These are phyloP conservation scores for Blastocystis sp. DNA, from an alignment of 352 stramenopile species.

Conservation along the genomic window DNA sequence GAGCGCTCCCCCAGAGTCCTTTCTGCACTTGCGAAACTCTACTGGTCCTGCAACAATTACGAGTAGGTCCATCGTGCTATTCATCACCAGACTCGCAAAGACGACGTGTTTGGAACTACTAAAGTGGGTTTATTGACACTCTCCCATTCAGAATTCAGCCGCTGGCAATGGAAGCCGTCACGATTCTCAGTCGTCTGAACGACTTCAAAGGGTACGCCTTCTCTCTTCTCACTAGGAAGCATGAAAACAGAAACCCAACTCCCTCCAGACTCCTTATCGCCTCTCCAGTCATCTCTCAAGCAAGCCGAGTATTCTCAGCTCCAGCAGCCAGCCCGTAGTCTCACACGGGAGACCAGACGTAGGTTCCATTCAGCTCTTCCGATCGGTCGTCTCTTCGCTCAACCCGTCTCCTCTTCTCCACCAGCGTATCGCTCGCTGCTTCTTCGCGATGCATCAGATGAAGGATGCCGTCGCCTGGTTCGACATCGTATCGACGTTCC, in stretches of 20 bases:
- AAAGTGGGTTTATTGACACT: background rate
- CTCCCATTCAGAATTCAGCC: background rate
- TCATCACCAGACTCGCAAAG: background rate
- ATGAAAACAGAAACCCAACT: background rate
- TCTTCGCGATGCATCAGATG: background rate
- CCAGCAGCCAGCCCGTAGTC: background rate
- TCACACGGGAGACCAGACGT: background rate
- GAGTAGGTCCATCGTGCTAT: background rate
- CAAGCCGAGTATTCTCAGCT: background rate
- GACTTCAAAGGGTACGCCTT: slow-evolving; percentile 17
- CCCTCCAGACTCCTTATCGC: background rate
- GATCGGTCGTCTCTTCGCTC: background rate
- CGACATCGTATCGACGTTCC: background rate
- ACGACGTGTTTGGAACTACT: background rate
- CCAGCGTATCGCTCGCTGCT: background rate
- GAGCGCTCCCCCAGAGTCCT: background rate
- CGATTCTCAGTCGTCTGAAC: background rate
- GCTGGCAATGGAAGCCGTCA: background rate
- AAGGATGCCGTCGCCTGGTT: background rate
- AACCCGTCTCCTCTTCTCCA: background rate
- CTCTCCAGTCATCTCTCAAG: background rate
- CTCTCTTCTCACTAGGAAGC: background rate
- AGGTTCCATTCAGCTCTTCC: too few species aligned
- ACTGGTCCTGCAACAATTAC: slow-evolving; percentile 43
- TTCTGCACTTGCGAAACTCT: background rate